These are phyloP conservation scores for Aspergillus sp. DNA, from an alignment of 2,329 filamentous ascomycete genomes.

Conservation along the genomic window DNA sequence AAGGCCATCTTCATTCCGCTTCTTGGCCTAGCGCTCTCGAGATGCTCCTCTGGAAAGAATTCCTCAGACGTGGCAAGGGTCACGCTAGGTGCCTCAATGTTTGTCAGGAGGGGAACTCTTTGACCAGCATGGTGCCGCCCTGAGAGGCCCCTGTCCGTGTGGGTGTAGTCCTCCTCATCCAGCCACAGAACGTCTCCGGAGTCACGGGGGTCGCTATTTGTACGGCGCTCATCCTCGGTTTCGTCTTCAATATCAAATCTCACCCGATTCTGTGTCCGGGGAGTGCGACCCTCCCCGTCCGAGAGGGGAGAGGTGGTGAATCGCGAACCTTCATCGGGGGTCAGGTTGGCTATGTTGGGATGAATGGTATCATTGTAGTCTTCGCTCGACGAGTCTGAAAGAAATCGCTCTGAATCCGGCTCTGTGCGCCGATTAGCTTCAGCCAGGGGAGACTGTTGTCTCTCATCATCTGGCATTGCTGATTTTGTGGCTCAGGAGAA, in stretches of 20 bases:
- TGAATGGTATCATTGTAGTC: constrained; percentile 34
- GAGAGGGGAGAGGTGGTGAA: constrained; percentile 48
- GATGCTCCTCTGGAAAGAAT: constrained; percentile 61
- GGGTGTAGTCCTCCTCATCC: constrained; percentile 66
- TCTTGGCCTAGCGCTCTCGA: constrained; percentile 73
- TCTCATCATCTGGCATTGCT: constrained; percentile 50
- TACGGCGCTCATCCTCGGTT: constrained; percentile 32
- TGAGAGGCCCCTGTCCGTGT: constrained; percentile 43
- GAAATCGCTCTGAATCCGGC: constrained; percentile 39
- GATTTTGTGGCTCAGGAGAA: constrained; percentile 31
- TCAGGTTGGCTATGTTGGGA: constrained; percentile 26
- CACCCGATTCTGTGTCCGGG: constrained; percentile 70
- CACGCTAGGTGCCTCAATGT: constrained; percentile 80
- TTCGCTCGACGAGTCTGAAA: constrained; percentile 36
- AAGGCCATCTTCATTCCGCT: constrained; percentile 86
- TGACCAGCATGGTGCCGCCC: constrained; percentile 52
- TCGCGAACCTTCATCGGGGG: constrained; percentile 35
- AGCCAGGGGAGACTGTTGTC: constrained; percentile 37
- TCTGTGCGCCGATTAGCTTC: constrained; percentile 35
- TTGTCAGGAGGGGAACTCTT: constrained; percentile 73
- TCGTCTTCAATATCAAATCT: constrained; percentile 66
- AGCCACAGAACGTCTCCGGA: constrained; percentile 47
- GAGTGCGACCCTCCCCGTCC: constrained; percentile 53
- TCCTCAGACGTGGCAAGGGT: constrained; percentile 68
- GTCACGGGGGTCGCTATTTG: constrained; percentile 37